Base-by-base conservation (phyloP, 2,329 filamentous ascomycete species). In the Ceratocystiopsis brevicomis region DNA sequence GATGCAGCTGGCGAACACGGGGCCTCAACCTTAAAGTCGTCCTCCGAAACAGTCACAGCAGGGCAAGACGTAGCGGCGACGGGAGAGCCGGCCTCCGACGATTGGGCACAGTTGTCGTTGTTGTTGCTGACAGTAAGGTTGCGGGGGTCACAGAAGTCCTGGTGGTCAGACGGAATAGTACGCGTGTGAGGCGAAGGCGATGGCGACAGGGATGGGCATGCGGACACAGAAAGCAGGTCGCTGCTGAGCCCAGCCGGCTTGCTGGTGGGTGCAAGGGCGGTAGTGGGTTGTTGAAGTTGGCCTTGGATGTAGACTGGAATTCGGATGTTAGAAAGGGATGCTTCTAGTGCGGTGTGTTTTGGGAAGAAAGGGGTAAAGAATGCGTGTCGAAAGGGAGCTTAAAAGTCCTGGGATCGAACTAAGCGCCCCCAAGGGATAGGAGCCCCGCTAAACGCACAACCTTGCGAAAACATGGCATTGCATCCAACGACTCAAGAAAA, bases 111-210 rank as follows among this genome's bases (percentile, higher is more conserved):
- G 10, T 63, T 67, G 36, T 67, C 58, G 53, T 65, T 69, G 48
- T 65, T 59, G 44, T 68, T 61, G 54, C 65, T 69, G 25, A 94
- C 83, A 17, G 82, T 93, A 50, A 95, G 66, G 57, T 93, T 84
- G 56, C 87, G 78, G 33, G 88, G 87, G 57, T 95, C 87, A 61
- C 88, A 94, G 59, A 90, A 92, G 62, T 85, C 79, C 51, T 72
- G 68, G 25, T 30, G 25, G 55, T 85, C 80, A 2, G 76, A 76
- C 39, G 71, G 65, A 57, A 78, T 65, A 44, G 81, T 76, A 53
- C 72, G 68, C 52, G 83, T 77, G 50, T 83, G 78, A 30, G 84
- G 83, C 40, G 83, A 81, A 16, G 86, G 85, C 32, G 85, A 93
- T 17, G 86, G 85, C 25, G 85, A 92, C 50, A 90, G 74, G 46